These are phyloP conservation scores for Trypanosomatidae sp. DNA, from an alignment of 208 protist species.

Conservation along the genomic window DNA sequence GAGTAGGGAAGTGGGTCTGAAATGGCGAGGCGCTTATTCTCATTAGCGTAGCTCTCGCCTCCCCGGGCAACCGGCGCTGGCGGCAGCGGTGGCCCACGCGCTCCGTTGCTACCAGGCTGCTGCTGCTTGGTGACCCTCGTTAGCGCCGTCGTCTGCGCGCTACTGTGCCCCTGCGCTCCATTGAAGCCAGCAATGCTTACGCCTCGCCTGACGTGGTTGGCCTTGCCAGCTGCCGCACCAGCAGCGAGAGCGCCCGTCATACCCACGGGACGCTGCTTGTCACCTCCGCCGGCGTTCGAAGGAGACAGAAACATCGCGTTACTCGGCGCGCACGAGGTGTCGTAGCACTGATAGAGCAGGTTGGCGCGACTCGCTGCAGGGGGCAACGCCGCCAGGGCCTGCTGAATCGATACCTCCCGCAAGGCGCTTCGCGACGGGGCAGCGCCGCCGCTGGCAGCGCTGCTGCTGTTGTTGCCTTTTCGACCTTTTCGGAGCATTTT, in stretches of 20 bases:
- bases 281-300: background rate
- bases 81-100: background rate
- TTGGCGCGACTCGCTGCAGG: background rate
- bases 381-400: background rate
- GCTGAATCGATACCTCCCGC: background rate
- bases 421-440: background rate
- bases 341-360: constrained; percentile 10
- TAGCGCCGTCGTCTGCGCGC: background rate
- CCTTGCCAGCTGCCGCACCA: background rate
- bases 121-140: background rate
- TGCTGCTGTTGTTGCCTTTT: background rate
- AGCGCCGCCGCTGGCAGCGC: background rate
- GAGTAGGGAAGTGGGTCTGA: constrained; percentile 10
- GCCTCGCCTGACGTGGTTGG: background rate
- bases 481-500: constrained; percentile 2
- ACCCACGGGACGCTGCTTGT: constrained; percentile 5
- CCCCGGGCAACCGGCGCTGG: background rate
- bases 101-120: background rate
- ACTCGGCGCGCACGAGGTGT: background rate
- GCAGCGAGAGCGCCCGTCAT: background rate
- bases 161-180: background rate
- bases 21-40: constrained; percentile 11
- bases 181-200: background rate
- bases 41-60: constrained; percentile 14
- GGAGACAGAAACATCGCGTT: constrained; percentile 2